Base-by-base conservation (phyloP, 352 stramenopile species). In the Stramenopiles sp. region DNA sequence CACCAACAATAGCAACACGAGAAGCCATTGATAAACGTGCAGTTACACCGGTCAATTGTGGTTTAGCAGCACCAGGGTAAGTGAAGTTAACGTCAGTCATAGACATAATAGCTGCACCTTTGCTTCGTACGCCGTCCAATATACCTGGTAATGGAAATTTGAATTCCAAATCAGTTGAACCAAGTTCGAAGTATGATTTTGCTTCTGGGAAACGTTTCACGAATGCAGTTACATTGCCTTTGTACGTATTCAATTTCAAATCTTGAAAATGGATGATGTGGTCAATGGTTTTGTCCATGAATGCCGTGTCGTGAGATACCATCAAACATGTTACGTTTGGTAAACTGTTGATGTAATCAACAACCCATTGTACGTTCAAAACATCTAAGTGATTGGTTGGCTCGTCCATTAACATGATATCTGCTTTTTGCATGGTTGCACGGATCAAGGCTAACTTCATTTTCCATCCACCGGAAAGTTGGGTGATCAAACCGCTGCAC, bases 241-340 rank as follows among this genome's bases (percentile, higher is more conserved):
- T 91, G 87, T 78, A 96, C 86, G 65, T 31, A 76, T 33, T 4
- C 30, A 7, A 98, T 92, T 73, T 96, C 93, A 83, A 96, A 89
- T 31, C 94, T 83, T 98, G 94, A 0, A 99, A 86, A 83, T 99
- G 94, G 0, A 99, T 84, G 80, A 99, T 98, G 93, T 95, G 98
- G 30, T 93, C 87, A 4, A 93, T 92, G 1, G 98, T 94, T 82
- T 98, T 97, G 82, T 99, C 94, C 31, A 99, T 81, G 82, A 99
- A 99, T 85, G 98, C 98, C 29, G 95, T 88, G 84, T 99, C 96
- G 87, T 99, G 96, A 30, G 95, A 53, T 98, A 82, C 98, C 97
- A 32, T 92, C 96, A 29, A 99, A 88, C 78, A 98, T 93, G 0
- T 95, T 98, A 79, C 95, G 93, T 69, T 90, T 90, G 84, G 97